These are phyloP conservation scores for Silene vulgaris DNA, from an alignment of 179 eudicot genomes.

Conservation along the genomic window DNA sequence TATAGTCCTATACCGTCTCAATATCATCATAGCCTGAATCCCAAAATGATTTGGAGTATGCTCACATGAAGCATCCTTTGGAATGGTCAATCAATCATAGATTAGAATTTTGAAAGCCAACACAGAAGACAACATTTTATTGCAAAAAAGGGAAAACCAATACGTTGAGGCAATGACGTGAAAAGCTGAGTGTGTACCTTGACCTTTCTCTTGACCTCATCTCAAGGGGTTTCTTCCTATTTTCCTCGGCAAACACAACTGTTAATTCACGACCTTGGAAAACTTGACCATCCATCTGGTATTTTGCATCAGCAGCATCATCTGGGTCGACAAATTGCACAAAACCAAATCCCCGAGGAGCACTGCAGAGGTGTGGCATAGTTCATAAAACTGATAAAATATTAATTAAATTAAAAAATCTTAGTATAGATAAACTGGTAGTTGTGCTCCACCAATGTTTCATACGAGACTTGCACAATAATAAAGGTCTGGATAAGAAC, in stretches of 20 bases:
- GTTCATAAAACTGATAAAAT: conserved; percentile 8
- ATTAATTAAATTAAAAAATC: neutral
- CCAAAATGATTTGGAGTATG: no score
- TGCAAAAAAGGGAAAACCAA: no score
- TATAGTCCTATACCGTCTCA: no score
- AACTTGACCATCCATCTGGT: conserved; percentile 89
- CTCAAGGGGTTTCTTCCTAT: conserved; percentile 81
- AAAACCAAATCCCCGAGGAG: conserved; percentile 95
- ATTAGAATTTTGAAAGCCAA: no score
- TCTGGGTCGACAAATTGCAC: conserved; percentile 89
- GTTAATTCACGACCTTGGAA: conserved; percentile 86
- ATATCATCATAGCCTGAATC: no score
- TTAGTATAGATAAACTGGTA: neutral
- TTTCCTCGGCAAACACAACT: conserved; percentile 94
- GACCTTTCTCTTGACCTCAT: conserved; percentile 83
- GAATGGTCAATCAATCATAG: no score
- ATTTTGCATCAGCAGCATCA: conserved; percentile 93
- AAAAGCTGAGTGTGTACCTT: conserved; percentile 31
- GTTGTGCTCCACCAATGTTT: conserved; percentile 22
- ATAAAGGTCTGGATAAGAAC: conserved; percentile 43
- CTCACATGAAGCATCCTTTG: no score
- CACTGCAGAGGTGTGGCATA: conserved; percentile 43
- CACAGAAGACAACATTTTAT: no score
- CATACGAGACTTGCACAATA: conserved; percentile 26
- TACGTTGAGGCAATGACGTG: neutral